Base-by-base conservation (phyloP, 495 filamentous ascomycete genomes). In the Stereocaulon alpinum region DNA sequence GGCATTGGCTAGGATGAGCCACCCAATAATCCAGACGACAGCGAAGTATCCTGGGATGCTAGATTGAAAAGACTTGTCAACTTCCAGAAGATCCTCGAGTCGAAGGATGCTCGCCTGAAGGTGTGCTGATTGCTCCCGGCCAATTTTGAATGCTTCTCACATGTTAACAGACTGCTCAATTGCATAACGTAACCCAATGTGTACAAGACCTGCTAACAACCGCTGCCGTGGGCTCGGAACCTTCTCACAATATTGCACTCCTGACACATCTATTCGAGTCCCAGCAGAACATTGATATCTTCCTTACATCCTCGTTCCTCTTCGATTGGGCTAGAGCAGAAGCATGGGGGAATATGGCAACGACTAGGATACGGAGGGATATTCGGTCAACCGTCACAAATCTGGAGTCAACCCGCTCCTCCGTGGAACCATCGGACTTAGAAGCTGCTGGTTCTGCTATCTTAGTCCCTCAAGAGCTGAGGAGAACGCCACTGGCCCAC, bases 301-400 rank as follows among this genome's bases (percentile, higher is more conserved):
- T 82, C 62, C 66, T 84, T 29, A 72, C 70, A 40, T 71, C 70
- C 52, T 84, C 81, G 22, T 74, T 70, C n/a, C 70, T 84, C 14
- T 85, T 76, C 64, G 67, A 73, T 29, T 72, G 73, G 40, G 78
- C 77, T 10, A 64, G 30, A 29, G 44, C 40, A 24, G 58, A 60
- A 30, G 11, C 40, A 45, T 60, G 58, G 58, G 58, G 58, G 6
- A 29, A 54, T 29, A 6, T 37, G 47, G n/a, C 49, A 20, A 42
- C 52, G 30, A 44, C 22, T 3, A 43, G 32, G 20, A 7, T 42
- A 18, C 43, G 40, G 15, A 56, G 52, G 22, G 42, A 55, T 6
- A 32, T 50, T 9, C 20, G 18, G 17, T 34, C 59, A 14, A 40
- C 30, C 12, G 6, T 51, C 53, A 32, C 59, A 51, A 48, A 34